Percentiles rank a stretch among this genome's conserved stretches.
Evolutionary conservation across 176 grass and related monocot genomes (phyloP).

Genomic region (Aegilops bicornis): DNA sequence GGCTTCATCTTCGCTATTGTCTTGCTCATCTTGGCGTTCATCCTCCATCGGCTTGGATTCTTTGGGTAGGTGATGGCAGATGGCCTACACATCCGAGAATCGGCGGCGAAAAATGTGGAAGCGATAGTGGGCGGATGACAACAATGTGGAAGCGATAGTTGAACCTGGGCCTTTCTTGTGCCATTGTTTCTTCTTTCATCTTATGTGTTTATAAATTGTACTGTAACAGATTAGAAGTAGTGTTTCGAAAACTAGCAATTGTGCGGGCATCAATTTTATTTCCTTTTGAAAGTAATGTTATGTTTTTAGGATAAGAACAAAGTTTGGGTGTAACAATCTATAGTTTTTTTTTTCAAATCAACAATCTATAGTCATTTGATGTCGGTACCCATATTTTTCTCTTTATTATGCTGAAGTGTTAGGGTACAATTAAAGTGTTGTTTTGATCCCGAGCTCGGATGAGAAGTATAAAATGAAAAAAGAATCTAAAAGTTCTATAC

Average conservation of each 20-base stretch:
- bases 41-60: constrained; percentile 74
- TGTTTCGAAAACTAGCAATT: not conserved
- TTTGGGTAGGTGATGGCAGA: constrained; percentile 46
- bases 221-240: not conserved
- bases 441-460: too few relatives aligned
- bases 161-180: not conserved
- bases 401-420: too few relatives aligned
- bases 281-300: not conserved
- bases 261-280: too few relatives aligned
- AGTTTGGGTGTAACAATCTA: not conserved
- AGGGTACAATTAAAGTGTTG: too few relatives aligned
- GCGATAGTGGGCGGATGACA: not conserved
- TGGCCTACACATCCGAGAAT: not conserved
- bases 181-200: not conserved
- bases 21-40: constrained; percentile 82
- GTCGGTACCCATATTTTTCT: too few relatives aligned
- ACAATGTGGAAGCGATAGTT: not conserved
- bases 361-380: too few relatives aligned
- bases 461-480: too few relatives aligned
- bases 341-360: too few relatives aligned
- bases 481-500: too few relatives aligned
- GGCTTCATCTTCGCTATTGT: constrained; percentile 77
- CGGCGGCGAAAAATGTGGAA: not conserved
- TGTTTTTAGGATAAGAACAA: not conserved
- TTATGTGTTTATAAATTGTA: not conserved